Conservation (phyloP, 1,139 yeast genomes). For the Martiniozyma asiatica region DNA sequence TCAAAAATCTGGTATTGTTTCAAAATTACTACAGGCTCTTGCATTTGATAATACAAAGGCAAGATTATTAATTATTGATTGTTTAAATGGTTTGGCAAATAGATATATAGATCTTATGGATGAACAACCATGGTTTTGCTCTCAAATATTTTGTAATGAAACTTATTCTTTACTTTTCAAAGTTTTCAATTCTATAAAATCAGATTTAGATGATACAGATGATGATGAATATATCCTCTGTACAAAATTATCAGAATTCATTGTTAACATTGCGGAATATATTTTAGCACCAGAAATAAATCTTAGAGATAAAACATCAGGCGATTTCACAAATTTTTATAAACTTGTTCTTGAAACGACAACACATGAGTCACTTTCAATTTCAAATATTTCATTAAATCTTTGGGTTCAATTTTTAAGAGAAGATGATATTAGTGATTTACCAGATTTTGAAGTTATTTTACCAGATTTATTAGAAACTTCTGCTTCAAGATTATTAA, state of each 20-base stretch:
- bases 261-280: constrained; percentile 78
- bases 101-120: constrained; percentile 61
- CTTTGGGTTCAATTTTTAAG: constrained; percentile 91
- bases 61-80: constrained; percentile 78
- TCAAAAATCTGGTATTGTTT: constrained; percentile 53
- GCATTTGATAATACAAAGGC: constrained; percentile 50
- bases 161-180: constrained; percentile 58
- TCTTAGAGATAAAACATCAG: constrained; percentile 33
- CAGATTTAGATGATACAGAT: constrained; percentile 69
- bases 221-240: constrained; percentile 67
- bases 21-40: constrained; percentile 53
- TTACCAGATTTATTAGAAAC: constrained; percentile 61
- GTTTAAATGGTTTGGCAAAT: constrained; percentile 79
- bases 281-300: constrained; percentile 29
- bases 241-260: constrained; percentile 88
- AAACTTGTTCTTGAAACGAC: constrained; percentile 71
- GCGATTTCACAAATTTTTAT: constrained; percentile 56
- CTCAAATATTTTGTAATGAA: constrained; percentile 51
- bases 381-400: constrained; percentile 81
- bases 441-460: constrained; percentile 31
- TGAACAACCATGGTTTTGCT: constrained; percentile 67
- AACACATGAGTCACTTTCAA: constrained; percentile 73
- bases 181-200: constrained; percentile 50
- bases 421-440: constrained; percentile 57
- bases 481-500: constrained; percentile 68